Percentiles rank a stretch among this genome's conserved stretches.
Conservation (phyloP, 805 yeast species). For the Candida chauliodis region DNA sequence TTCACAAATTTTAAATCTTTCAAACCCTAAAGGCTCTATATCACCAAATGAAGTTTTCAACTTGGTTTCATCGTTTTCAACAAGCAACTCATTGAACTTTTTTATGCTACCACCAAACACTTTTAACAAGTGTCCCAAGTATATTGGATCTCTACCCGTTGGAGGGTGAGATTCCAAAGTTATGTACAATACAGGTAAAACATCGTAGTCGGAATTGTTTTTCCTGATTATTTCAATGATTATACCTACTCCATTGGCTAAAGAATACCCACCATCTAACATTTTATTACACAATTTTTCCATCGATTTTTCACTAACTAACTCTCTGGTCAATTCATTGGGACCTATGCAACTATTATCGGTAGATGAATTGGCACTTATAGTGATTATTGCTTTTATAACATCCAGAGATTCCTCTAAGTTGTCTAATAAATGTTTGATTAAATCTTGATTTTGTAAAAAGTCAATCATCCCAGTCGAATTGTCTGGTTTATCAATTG, state of each 20-base stretch:
- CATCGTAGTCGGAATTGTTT: slow-evolving; percentile 45
- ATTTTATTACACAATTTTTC: slow-evolving; percentile 32
- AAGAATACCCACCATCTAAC: slow-evolving; percentile 45
- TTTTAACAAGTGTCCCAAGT: slow-evolving; percentile 40
- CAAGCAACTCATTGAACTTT: slow-evolving; percentile 34
- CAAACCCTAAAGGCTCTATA: slow-evolving; percentile 44
- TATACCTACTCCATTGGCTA: slow-evolving; percentile 48
- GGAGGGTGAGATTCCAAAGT: slow-evolving; percentile 46
- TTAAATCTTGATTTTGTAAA: slow-evolving; percentile 38
- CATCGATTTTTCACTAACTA: slow-evolving; percentile 38
- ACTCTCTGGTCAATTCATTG: slow-evolving; percentile 42
- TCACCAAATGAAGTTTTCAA: slow-evolving; percentile 33
- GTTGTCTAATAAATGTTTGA: slow-evolving; percentile 31
- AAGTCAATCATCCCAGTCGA: slow-evolving; percentile 45
- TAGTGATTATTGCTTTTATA: slow-evolving; percentile 43
- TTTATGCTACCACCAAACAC: slow-evolving; percentile 38
- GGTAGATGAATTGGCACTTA: slow-evolving; percentile 44
- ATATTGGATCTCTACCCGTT: slow-evolving; percentile 45
- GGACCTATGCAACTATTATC: slow-evolving; percentile 47
- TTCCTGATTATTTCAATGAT: slow-evolving; percentile 44
- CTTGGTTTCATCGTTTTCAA: slow-evolving; percentile 16
- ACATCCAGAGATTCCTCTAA: slow-evolving; percentile 31
- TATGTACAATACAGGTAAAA: slow-evolving; percentile 42
- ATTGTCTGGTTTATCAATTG: slow-evolving; percentile 46
- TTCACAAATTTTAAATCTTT: slow-evolving; percentile 45